Evolutionary conservation across 441 rosid species (phyloP).

Genomic region (Erodium trifolium): DNA sequence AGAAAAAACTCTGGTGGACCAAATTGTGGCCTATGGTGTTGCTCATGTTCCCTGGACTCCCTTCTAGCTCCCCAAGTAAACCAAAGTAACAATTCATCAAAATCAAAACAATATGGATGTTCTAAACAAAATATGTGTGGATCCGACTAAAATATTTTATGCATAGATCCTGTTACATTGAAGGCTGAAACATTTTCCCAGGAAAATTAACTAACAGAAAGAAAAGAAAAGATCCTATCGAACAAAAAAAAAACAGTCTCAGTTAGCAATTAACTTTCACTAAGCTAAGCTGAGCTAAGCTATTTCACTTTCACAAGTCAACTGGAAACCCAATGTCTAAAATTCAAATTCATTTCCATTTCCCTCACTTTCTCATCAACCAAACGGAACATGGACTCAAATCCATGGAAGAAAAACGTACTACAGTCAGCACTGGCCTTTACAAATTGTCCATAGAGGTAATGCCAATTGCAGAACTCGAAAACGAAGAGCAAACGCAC

Average conservation of each 20-base stretch:
- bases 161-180: not conserved
- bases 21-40: slow-evolving; percentile 43
- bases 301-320: not conserved
- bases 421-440: not conserved
- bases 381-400: slow-evolving; percentile 13
- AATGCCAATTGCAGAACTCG: not conserved
- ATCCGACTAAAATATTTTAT: not conserved
- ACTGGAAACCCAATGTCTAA: not conserved
- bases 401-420: not conserved
- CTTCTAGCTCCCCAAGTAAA: slow-evolving; percentile 33
- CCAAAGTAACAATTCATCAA: slow-evolving; percentile 15
- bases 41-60: slow-evolving; percentile 56
- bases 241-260: not conserved
- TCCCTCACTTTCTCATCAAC: slow-evolving; percentile 5
- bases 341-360: not conserved
- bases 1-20: slow-evolving; percentile 48
- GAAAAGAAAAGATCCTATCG: too few species aligned
- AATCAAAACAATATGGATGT: too few species aligned
- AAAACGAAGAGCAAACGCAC: not conserved
- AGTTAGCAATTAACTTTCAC: not conserved
- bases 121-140: not conserved
- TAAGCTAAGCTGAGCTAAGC: not conserved
- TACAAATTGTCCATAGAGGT: not conserved
- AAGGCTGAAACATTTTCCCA: not conserved
- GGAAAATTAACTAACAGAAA: not conserved